phyloP scores from a whole-genome alignment of 2,329 filamentous ascomycete genomes.

The Xenoacremonium recifei region DNA sequence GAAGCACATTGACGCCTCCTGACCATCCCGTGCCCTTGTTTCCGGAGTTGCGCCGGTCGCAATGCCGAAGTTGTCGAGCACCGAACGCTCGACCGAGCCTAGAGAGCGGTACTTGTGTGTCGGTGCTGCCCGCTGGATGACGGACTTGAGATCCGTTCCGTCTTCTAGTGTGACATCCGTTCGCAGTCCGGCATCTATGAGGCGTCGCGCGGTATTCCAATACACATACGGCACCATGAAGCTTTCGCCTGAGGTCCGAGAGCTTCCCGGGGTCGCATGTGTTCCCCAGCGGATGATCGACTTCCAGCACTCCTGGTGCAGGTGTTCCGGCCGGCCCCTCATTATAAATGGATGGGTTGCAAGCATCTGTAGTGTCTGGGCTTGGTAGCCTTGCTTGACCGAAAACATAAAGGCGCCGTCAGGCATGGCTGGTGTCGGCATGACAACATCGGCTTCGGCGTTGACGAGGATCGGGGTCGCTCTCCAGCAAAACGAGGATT shows the following conservation, averaged over 20 bases:
- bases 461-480: constrained; percentile 27
- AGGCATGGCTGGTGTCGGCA: constrained; percentile 23
- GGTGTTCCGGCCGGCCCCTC: constrained; percentile 14
- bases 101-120: constrained; percentile 16
- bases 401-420: constrained; percentile 27
- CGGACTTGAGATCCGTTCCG: constrained; percentile 16
- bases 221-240: constrained; percentile 16
- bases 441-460: constrained; percentile 22
- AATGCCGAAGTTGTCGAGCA: constrained; percentile 24
- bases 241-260: not conserved
- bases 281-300: constrained; percentile 17
- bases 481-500: constrained; percentile 24
- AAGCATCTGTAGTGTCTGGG: constrained; percentile 25
- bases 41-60: constrained; percentile 2
- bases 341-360: constrained; percentile 21
- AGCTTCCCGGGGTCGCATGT: not conserved
- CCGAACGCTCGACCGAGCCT: constrained; percentile 19
- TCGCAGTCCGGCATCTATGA: constrained; percentile 21
- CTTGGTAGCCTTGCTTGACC: constrained; percentile 23
- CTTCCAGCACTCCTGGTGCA: constrained; percentile 22
- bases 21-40: too few relatives aligned
- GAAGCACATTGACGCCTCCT: too few relatives aligned
- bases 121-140: constrained; percentile 21
- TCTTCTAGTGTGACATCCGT: constrained; percentile 22
- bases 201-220: constrained; percentile 22